These are phyloP conservation scores for Tanacetum coccineum DNA, from an alignment of 129 eudicot genomes.

Conservation along the genomic window DNA sequence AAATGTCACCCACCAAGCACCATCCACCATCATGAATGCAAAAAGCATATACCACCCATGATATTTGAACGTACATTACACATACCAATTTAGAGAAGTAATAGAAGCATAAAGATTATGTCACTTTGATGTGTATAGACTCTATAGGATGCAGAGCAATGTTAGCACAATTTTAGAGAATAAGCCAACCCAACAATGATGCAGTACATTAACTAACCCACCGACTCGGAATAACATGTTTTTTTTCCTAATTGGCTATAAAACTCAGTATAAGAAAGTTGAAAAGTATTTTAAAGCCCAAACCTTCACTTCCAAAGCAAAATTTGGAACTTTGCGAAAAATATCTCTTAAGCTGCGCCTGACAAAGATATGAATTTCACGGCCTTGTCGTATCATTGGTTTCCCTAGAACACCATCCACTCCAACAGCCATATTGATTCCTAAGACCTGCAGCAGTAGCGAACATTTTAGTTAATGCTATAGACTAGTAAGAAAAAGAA, in stretches of 20 bases:
- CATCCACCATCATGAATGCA: background rate
- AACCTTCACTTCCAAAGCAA: slow-evolving; percentile 81
- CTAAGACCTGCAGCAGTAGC: slow-evolving; percentile 57
- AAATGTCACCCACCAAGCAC: slow-evolving; percentile 5
- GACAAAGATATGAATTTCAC: slow-evolving; percentile 66
- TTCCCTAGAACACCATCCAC: slow-evolving; percentile 72
- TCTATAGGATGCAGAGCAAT: background rate
- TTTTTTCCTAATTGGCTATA: slow-evolving; percentile 1
- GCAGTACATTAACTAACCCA: slow-evolving; percentile 12
- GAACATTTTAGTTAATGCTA: slow-evolving; percentile 21
- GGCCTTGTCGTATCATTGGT: slow-evolving; percentile 86
- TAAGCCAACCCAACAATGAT: slow-evolving; percentile 10
- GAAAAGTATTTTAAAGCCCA: slow-evolving; percentile 11
- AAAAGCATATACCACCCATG: background rate
- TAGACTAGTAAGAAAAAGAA: slow-evolving; percentile 1
- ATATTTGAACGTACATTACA: slow-evolving; percentile 15
- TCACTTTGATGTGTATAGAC: slow-evolving; percentile 3
- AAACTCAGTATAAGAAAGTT: slow-evolving; percentile 15
- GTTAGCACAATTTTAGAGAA: slow-evolving; percentile 4
- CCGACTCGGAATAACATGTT: background rate
- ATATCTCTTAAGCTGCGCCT: slow-evolving; percentile 92
- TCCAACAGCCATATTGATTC: slow-evolving; percentile 94
- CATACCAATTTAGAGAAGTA: background rate
- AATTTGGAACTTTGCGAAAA: slow-evolving; percentile 88
- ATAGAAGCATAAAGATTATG: slow-evolving; percentile 3